Conservation (phyloP, 768 basidiomycete genomes). For the Auriscalpium vulgare region DNA sequence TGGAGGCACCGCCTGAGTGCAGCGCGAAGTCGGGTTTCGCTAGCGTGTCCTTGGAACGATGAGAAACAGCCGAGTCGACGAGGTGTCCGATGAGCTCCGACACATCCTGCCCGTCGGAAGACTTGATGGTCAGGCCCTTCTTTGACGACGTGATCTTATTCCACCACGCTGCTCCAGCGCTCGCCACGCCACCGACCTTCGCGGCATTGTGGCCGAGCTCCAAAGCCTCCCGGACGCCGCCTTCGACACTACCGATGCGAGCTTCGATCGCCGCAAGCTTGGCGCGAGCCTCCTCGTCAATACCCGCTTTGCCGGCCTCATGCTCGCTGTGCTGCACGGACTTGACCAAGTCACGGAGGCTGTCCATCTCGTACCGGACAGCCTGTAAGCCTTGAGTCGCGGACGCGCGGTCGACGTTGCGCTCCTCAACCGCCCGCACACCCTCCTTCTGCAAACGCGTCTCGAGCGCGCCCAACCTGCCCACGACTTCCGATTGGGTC, state of each 20-base stretch:
- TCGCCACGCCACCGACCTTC: constrained; percentile 28
- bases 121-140: constrained; percentile 50
- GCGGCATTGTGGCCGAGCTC: constrained; percentile 47
- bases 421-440: constrained; percentile 41
- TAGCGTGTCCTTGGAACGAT: constrained; percentile 68
- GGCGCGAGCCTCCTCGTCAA: constrained; percentile 50
- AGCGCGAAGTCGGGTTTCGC: constrained; percentile 82
- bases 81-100: constrained; percentile 64
- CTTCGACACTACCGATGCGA: constrained; percentile 51
- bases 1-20: constrained; percentile 69
- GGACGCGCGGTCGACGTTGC: constrained; percentile 32
- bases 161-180: constrained; percentile 53
- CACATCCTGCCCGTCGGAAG: constrained; percentile 66
- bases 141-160: constrained; percentile 41
- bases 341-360: constrained; percentile 6
- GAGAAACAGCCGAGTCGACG: constrained; percentile 68
- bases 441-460: constrained; percentile 41
- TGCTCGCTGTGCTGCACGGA: constrained; percentile 26
- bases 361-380: constrained; percentile 13
- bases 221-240: constrained; percentile 62
- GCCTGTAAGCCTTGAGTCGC: constrained; percentile 22
- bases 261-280: constrained; percentile 55
- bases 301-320: constrained; percentile 11
- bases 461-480: constrained; percentile 51
- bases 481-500: constrained; percentile 42